phyloP scores from a whole-genome alignment of 2,329 filamentous ascomycete species.

The Byssoonygena ceratinophila region DNA sequence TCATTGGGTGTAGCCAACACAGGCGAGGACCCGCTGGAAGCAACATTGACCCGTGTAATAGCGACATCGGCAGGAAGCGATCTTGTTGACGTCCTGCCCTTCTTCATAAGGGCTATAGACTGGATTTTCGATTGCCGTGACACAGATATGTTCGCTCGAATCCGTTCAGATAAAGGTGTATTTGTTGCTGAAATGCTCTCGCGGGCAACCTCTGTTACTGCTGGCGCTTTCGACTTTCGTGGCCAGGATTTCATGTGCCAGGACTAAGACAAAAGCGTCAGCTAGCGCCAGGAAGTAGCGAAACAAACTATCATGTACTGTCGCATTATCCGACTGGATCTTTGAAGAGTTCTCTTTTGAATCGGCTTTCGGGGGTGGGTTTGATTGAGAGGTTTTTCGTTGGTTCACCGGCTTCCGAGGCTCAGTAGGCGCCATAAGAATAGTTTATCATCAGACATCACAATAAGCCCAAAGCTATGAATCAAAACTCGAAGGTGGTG shows the following conservation, averaged over 20 bases:
- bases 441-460: conserved; percentile 27
- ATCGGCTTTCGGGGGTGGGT: background rate
- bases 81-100: conserved; percentile 32
- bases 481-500: background rate
- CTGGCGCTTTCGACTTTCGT: conserved; percentile 36
- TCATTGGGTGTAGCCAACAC: conserved; percentile 20
- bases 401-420: conserved; percentile 36
- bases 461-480: conserved; percentile 15
- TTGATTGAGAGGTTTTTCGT: conserved; percentile 22
- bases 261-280: conserved; percentile 20
- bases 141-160: conserved; percentile 22
- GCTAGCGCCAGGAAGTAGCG: background rate
- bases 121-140: conserved; percentile 24
- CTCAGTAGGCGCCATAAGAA: conserved; percentile 32
- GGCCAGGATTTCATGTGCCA: conserved; percentile 41
- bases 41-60: conserved; percentile 38
- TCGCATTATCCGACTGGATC: conserved; percentile 20
- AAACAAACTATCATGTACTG: conserved; percentile 20
- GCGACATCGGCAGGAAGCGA: conserved; percentile 38
- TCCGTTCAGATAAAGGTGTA: conserved; percentile 28
- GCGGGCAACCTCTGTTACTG: conserved; percentile 39
- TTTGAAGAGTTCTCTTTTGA: background rate
- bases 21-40: conserved; percentile 32
- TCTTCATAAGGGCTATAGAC: conserved; percentile 28
- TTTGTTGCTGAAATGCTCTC: conserved; percentile 40